These are phyloP conservation scores for Lepidium aucheri DNA, from an alignment of 345 rosid species.

Conservation along the genomic window DNA sequence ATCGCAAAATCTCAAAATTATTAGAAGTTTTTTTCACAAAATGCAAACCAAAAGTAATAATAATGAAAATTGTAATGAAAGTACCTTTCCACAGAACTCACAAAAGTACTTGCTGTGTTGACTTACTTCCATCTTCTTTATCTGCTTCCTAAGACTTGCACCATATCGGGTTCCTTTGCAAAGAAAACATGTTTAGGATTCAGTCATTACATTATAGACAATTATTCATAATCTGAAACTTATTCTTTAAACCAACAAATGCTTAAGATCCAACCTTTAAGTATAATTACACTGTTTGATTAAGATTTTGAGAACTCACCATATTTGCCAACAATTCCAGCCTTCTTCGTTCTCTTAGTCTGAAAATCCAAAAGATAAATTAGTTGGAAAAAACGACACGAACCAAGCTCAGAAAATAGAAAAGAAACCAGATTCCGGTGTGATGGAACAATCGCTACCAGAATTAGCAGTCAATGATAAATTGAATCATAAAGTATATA, in stretches of 20 bases:
- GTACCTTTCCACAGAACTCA: slow-evolving; percentile 84
- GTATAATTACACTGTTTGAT: background rate
- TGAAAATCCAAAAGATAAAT: slow-evolving; percentile 2
- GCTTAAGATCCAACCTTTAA: too few relatives aligned
- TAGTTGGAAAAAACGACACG: background rate
- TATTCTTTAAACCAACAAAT: background rate
- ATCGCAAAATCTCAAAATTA: background rate
- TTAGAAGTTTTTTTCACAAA: background rate
- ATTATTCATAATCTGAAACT: background rate
- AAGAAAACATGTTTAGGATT: background rate
- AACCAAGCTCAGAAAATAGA: background rate
- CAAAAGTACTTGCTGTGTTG: slow-evolving; percentile 86
- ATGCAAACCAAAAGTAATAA: background rate
- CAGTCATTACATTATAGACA: too few relatives aligned
- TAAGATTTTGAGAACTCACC: slow-evolving; percentile 9
- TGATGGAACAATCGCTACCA: background rate
- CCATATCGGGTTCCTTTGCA: slow-evolving; percentile 72
- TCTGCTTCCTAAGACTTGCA: slow-evolving; percentile 85
- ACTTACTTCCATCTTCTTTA: slow-evolving; percentile 84
- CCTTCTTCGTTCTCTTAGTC: slow-evolving; percentile 69
- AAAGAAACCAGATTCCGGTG: background rate
- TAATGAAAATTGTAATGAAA: background rate
- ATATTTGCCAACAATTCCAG: slow-evolving; percentile 57
- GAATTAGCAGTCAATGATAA: background rate
- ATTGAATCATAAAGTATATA: background rate